These are phyloP conservation scores for Erodium moschatum DNA, from an alignment of 441 rosid species.

Conservation along the genomic window DNA sequence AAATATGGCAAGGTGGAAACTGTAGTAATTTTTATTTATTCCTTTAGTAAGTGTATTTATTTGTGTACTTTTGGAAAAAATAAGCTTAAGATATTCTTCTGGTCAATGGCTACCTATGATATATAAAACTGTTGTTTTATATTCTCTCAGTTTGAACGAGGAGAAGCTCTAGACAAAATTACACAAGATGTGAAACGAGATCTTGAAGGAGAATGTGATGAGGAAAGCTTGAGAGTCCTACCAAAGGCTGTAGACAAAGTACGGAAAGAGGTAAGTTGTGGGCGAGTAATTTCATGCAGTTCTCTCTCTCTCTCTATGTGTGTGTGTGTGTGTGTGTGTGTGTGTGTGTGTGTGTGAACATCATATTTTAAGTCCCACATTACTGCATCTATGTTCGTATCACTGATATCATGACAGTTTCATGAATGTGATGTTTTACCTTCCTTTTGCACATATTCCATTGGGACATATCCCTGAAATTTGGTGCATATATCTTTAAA, in stretches of 20 bases:
- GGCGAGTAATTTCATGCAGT: background rate
- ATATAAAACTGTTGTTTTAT: slow-evolving; percentile 13
- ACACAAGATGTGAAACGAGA: slow-evolving; percentile 49
- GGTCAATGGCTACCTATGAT: background rate
- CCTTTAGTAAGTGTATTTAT: background rate
- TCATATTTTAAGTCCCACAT: too few species aligned
- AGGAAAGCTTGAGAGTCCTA: slow-evolving; percentile 63
- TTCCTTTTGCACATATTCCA: too few species aligned
- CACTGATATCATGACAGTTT: too few species aligned
- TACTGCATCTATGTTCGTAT: too few species aligned
- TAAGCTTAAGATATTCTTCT: background rate
- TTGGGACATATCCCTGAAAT: too few species aligned
- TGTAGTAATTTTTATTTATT: background rate
- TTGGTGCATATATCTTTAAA: too few species aligned
- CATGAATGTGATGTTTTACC: too few species aligned
- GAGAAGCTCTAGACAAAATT: slow-evolving; percentile 84
- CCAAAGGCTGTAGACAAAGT: slow-evolving; percentile 80
- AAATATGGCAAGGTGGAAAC: slow-evolving; percentile 74
- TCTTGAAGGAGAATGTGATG: slow-evolving; percentile 81
- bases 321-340: too few species aligned
- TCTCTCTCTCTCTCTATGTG: background rate
- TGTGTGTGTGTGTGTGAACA: too few species aligned
- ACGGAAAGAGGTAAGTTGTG: slow-evolving; percentile 64
- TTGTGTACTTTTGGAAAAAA: too few species aligned
- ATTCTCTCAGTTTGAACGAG: slow-evolving; percentile 77